A percentile compares a stretch with the other conserved stretches of the same genome.
These are phyloP conservation scores for Capronia americana DNA, from an alignment of 2,329 filamentous ascomycete genomes.

Conservation along the genomic window DNA sequence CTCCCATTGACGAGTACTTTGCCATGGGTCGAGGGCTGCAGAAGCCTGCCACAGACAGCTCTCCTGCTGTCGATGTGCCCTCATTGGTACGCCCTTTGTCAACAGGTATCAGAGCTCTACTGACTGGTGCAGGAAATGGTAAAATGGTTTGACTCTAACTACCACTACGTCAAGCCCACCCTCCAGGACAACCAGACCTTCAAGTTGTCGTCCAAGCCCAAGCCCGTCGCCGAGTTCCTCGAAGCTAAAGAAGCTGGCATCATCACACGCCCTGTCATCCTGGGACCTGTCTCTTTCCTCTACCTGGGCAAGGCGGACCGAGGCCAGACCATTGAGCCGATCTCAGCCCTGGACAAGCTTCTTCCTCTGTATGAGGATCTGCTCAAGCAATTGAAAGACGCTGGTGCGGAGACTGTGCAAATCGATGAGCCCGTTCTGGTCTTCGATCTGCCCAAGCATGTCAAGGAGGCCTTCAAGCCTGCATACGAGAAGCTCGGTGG, in stretches of 20 bases:
- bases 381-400: conserved; percentile 89
- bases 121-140: conserved; percentile 79
- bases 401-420: conserved; percentile 94
- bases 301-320: conserved; percentile 98
- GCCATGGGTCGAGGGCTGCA: conserved; percentile 99
- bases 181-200: conserved; percentile 97
- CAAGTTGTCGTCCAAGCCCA: conserved; percentile 84
- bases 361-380: conserved; percentile 94
- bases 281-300: conserved; percentile 97
- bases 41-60: conserved; percentile 67
- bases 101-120: conserved; percentile 21
- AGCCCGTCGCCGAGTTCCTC: conserved; percentile 91
- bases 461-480: conserved; percentile 97
- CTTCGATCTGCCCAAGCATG: conserved; percentile 86
- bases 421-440: conserved; percentile 98
- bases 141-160: conserved; percentile 99
- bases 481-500: conserved; percentile 86
- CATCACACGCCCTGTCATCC: conserved; percentile 86
- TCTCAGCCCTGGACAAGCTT: conserved; percentile 90
- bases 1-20: conserved; percentile 95
- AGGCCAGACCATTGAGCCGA: conserved; percentile 89
- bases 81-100: conserved; percentile 64
- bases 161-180: conserved; percentile 99
- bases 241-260: conserved; percentile 99
- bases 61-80: conserved; percentile 78